Percentiles rank a stretch among this genome's conserved stretches.
These are phyloP conservation scores for Puccinia horiana DNA, from an alignment of 1,284 basidiomycete genomes.

Conservation along the genomic window DNA sequence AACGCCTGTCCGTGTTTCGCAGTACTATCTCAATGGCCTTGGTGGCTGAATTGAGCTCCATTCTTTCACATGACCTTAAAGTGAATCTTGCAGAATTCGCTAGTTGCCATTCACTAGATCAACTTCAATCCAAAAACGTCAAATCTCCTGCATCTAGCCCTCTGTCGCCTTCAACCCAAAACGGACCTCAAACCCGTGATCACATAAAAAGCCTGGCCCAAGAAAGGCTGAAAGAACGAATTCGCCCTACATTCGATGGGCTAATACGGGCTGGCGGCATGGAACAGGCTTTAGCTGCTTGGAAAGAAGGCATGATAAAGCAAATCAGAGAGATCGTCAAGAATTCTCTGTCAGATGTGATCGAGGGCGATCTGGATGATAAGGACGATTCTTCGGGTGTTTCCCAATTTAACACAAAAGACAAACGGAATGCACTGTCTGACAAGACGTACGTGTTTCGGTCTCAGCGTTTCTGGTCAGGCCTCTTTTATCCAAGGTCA, in stretches of 20 bases:
- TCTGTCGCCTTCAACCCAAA: conserved; percentile 6
- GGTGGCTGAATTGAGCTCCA: conserved; percentile 41
- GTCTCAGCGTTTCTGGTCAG: conserved; percentile 53
- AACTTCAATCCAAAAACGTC: conserved; percentile 7
- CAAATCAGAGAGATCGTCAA: conserved; percentile 69
- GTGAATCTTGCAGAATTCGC: conserved; percentile 30
- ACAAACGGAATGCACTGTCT: conserved; percentile 27
- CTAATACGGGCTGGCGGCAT: conserved; percentile 74
- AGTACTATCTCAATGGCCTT: conserved; percentile 29
- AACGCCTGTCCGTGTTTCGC: conserved; percentile 26
- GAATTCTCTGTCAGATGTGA: conserved; percentile 52
- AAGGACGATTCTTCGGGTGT: conserved; percentile 25
- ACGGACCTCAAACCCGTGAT: conserved; percentile 19
- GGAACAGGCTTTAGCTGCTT: conserved; percentile 70
- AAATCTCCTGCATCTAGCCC: conserved; percentile 16
- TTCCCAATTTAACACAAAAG: conserved; percentile 21
- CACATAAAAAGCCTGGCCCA: not conserved
- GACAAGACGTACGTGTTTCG: conserved; percentile 54
- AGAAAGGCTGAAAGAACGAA: conserved; percentile 64
- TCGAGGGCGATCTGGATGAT: conserved; percentile 43
- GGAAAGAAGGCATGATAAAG: conserved; percentile 73
- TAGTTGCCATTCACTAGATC: not conserved
- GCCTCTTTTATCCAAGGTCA: conserved; percentile 31
- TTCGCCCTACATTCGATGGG: conserved; percentile 73
- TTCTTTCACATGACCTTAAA: conserved; percentile 41